A percentile compares a stretch with the other conserved stretches of the same genome.
phyloP scores from a whole-genome alignment of 163 green algal species.

The Smithsoniella earleae region DNA sequence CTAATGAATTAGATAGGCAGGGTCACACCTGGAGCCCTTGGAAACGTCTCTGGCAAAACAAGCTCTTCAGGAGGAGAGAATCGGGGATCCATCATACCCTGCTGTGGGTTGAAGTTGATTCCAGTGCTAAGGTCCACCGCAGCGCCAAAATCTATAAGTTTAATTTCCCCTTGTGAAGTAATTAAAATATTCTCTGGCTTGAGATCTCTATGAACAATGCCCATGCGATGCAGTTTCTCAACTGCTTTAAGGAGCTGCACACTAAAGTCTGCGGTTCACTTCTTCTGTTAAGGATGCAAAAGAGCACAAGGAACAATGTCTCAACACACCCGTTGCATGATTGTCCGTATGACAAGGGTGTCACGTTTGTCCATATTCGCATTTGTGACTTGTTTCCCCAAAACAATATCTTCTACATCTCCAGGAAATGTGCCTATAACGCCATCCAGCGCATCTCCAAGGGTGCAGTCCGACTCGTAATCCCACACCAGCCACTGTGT shows the following conservation, averaged over 20 bases:
- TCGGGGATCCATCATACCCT: conserved; percentile 87
- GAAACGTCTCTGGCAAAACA: conserved; percentile 64
- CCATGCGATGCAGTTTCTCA: conserved; percentile 60
- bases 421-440: conserved; percentile 41
- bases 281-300: neutral
- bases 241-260: conserved; percentile 57
- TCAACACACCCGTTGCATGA: conserved; percentile 44
- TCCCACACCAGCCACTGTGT: conserved; percentile 85
- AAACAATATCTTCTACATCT: conserved; percentile 54
- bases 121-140: conserved; percentile 88
- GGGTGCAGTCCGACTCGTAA: conserved; percentile 80
- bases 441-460: conserved; percentile 51
- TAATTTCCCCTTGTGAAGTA: conserved; percentile 65
- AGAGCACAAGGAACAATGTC: neutral
- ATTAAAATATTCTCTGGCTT: conserved; percentile 81
- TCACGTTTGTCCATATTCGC: conserved; percentile 53
- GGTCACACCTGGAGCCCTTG: conserved; percentile 36
- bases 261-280: neutral
- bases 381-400: conserved; percentile 40
- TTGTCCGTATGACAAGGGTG: conserved; percentile 49
- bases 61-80: conserved; percentile 83
- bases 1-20: too few species aligned
- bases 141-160: conserved; percentile 91
- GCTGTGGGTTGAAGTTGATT: conserved; percentile 92
- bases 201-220: conserved; percentile 83